phyloP scores from a whole-genome alignment of 805 yeast genomes.

The Spathaspora gorwiae region DNA sequence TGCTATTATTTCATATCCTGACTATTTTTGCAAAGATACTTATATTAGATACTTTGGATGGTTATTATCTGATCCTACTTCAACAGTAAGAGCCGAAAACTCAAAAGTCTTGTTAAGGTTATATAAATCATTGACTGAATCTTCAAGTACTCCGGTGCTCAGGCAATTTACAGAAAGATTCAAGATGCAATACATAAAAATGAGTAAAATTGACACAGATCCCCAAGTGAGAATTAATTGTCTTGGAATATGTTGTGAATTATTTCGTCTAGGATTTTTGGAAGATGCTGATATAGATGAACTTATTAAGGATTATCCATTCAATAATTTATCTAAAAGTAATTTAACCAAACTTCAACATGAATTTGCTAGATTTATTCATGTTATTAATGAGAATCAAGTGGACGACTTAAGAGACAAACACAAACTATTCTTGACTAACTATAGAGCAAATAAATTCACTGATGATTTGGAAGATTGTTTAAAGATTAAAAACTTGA shows the following conservation, averaged over 20 bases:
- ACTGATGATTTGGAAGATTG: conserved; percentile 17
- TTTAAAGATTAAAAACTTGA: conserved; percentile 17
- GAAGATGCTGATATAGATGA: conserved; percentile 51
- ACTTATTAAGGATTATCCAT: conserved; percentile 14
- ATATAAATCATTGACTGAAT: conserved; percentile 24
- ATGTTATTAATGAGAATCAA: conserved; percentile 36
- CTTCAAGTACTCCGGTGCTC: conserved; percentile 51
- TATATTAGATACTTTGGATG: conserved; percentile 79
- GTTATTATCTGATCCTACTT: conserved; percentile 70
- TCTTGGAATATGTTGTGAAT: conserved; percentile 48
- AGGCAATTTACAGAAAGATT: conserved; percentile 77
- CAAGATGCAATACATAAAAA: conserved; percentile 59
- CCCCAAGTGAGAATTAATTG: conserved; percentile 49
- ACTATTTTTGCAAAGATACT: conserved; percentile 61
- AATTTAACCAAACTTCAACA: conserved; percentile 24
- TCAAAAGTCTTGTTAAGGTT: conserved; percentile 50
- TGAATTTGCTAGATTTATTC: conserved; percentile 55
- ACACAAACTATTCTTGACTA: conserved; percentile 25
- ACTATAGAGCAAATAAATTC: conserved; percentile 20
- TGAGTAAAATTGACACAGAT: conserved; percentile 43
- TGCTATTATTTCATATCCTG: conserved; percentile 73
- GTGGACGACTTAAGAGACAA: conserved; percentile 34
- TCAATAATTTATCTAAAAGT: conserved; percentile 4
- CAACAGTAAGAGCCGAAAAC: conserved; percentile 61
- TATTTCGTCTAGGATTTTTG: conserved; percentile 58